Evolutionary conservation across 371 early-diverging fungal genomes (phyloP).

Genomic region (Choanephora cucurbitarum): DNA sequence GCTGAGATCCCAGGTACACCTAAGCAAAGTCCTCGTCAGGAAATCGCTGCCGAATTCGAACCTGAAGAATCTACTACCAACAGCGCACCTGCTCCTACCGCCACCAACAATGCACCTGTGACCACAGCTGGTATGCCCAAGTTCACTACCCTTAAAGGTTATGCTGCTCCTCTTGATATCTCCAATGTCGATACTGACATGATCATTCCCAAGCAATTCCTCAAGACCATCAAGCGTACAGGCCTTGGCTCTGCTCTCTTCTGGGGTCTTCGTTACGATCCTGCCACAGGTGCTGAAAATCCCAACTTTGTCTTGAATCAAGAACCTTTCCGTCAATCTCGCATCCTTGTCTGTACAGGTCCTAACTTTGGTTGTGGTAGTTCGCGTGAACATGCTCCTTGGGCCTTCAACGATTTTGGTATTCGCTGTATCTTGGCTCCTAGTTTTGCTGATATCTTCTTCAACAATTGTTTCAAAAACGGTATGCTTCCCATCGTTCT

Average conservation of each 20-base stretch:
- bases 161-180: constrained; percentile 62
- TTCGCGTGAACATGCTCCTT: constrained; percentile 75
- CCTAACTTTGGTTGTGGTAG: constrained; percentile 76
- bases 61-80: constrained; percentile 17
- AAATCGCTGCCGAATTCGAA: constrained; percentile 22
- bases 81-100: constrained; percentile 20
- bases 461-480: constrained; percentile 75
- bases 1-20: constrained; percentile 19
- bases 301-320: constrained; percentile 66
- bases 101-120: constrained; percentile 12
- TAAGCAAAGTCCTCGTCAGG: constrained; percentile 24
- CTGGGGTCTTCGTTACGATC: constrained; percentile 59
- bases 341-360: constrained; percentile 62
- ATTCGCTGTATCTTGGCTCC: constrained; percentile 70
- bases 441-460: constrained; percentile 72
- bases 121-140: constrained; percentile 55
- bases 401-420: constrained; percentile 75
- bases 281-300: constrained; percentile 43
- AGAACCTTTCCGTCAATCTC: constrained; percentile 53
- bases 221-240: constrained; percentile 74
- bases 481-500: constrained; percentile 65
- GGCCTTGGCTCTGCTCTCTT: constrained; percentile 66
- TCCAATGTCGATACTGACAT: constrained; percentile 73
- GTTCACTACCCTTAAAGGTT: constrained; percentile 60
- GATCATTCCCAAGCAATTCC: constrained; percentile 77